Evolutionary conservation across 73 alveolate genomes (phyloP).

Genomic region (Paramecium pentaurelia): DNA sequence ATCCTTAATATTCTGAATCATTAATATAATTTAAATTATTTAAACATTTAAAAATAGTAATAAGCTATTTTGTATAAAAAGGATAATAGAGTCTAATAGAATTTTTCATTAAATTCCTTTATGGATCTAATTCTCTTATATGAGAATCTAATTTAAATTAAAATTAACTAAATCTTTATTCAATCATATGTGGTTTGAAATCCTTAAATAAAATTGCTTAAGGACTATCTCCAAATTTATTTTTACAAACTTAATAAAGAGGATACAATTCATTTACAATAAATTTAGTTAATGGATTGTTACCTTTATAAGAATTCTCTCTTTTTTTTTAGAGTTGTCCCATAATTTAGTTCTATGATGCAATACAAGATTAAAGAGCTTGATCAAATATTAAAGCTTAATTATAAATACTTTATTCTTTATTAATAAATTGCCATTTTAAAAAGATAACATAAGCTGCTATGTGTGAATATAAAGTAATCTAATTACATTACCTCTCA

Average conservation of each 20-base stretch:
- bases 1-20: not conserved
- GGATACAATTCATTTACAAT: not conserved
- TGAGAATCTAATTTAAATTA: not conserved
- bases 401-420: not conserved
- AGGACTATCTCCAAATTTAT: not conserved
- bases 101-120: not conserved
- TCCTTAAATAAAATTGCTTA: not conserved
- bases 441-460: slow-evolving; percentile 1
- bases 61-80: not conserved
- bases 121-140: not conserved
- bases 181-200: not conserved
- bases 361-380: not conserved
- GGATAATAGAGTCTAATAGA: not conserved
- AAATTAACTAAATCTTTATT: not conserved
- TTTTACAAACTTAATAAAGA: not conserved
- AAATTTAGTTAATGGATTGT: not conserved
- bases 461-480: not conserved
- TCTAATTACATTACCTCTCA: not conserved
- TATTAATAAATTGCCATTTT: not conserved
- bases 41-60: not conserved
- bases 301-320: not conserved
- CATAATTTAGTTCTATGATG: not conserved
- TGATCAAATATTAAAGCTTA: not conserved
- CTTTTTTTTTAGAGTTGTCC: not conserved
- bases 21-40: not conserved